phyloP scores from a whole-genome alignment of 208 protist genomes.

The Sergeia podlipaevii region DNA sequence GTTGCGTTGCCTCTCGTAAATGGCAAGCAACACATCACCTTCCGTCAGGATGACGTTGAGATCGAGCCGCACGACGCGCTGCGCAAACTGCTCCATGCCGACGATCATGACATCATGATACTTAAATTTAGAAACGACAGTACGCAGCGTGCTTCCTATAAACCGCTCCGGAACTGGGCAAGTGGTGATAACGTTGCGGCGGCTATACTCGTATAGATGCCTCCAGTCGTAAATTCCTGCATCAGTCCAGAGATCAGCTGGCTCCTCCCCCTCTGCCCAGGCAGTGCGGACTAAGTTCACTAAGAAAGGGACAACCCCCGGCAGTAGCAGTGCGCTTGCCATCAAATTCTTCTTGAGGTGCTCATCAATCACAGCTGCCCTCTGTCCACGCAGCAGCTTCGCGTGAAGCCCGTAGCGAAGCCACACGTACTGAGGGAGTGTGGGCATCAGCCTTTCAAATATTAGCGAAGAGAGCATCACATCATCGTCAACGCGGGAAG shows the following conservation, averaged over 20 bases:
- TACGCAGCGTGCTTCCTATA: constrained; percentile 29
- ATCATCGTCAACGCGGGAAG: constrained; percentile 74
- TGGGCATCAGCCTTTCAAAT: constrained; percentile 66
- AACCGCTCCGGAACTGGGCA: constrained; percentile 61
- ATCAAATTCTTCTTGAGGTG: constrained; percentile 85
- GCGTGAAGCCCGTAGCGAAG: constrained; percentile 77
- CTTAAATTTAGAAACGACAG: constrained; percentile 53
- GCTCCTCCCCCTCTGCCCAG: constrained; percentile 43
- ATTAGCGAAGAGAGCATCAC: constrained; percentile 80
- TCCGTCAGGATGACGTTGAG: constrained; percentile 47
- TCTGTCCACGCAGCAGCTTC: constrained; percentile 56
- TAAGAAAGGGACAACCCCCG: constrained; percentile 79
- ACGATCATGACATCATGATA: constrained; percentile 63
- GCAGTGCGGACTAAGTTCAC: constrained; percentile 82
- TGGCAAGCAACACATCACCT: constrained; percentile 55
- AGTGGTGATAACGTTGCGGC: constrained; percentile 66
- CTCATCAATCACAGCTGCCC: constrained; percentile 66
- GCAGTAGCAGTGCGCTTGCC: constrained; percentile 71
- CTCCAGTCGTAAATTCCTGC: constrained; percentile 69
- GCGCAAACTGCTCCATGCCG: constrained; percentile 54
- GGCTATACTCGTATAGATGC: constrained; percentile 74
- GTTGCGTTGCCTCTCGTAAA: constrained; percentile 60
- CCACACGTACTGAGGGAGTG: constrained; percentile 78
- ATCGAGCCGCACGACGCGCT: constrained; percentile 58
- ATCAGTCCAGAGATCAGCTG: constrained; percentile 43